Base-by-base conservation (phyloP, 306 rosid species). In the Prunus fruticosa region DNA sequence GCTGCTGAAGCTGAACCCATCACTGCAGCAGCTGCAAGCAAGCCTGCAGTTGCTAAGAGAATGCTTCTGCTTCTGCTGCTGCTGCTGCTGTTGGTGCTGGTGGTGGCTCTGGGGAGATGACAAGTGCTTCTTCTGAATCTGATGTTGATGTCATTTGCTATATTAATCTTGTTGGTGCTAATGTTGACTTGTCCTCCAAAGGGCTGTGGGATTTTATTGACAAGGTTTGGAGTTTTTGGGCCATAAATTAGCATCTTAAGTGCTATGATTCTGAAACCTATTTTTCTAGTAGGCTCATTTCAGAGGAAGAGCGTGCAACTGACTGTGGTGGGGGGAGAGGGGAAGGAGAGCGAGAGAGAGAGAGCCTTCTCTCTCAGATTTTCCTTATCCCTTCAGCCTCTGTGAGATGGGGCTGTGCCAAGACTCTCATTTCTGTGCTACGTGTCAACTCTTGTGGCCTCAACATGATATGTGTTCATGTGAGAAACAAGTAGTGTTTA, bases 11-110 rank as follows among this genome's bases (percentile, higher is more conserved):
- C 51, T 7, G 91, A 85, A 50, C 80, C 76, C 13, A 86, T 73
- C 71, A 87, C 64, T 0, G 64, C 83, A 22, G 88, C 86, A 20
- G 88, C 86, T 14, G 94, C 79, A 23, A 84, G 79, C 38, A 87
- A 75, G 3, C 84, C 82, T 54, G 83, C 74, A 8, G 87, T 65
- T 34, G 86, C 73, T 22, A 78, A 62, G 11, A 73, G 38, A 13
- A 60, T 4, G 10, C 65, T 57, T 57, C 28, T 58, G 64, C 64
- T 58, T 56, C 62, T 64, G 56, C 69, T 54, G 57, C 72, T 30
- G 66, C 61, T 34, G 62, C 38, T 51, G 63, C 16, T 23, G 41
- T 34, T 34, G 41, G 41, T 34, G 8, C 41, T 38, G 49, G 71
- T 56, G 76, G 85, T 66, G 47, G 77, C 64, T 45, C 84, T 69